Conservation (phyloP, 176 grass and related monocot genomes). For the Bonia amplexicaulis region DNA sequence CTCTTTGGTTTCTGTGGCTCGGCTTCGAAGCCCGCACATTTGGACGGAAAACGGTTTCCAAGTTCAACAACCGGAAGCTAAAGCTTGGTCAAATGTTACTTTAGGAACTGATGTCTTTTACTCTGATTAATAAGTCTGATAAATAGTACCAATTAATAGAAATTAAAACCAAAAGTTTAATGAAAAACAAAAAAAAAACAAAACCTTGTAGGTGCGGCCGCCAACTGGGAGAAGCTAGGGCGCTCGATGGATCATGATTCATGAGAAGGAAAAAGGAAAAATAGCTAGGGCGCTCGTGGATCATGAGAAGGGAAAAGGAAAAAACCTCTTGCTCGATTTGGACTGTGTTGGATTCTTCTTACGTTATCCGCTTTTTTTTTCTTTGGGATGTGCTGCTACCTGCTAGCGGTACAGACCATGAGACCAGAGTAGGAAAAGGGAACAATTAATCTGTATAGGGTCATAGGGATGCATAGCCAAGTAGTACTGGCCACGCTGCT, state of each 20-base stretch:
- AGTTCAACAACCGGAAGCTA: too few species aligned
- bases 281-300: too few species aligned
- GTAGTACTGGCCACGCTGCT: not conserved
- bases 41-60: too few species aligned
- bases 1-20: too few species aligned
- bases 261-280: constrained; percentile 9
- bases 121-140: too few species aligned
- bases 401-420: not conserved
- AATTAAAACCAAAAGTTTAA: too few species aligned
- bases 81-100: too few species aligned
- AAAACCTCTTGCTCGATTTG: not conserved
- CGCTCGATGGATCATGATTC: constrained; percentile 34
- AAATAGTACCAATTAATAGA: too few species aligned
- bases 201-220: constrained; percentile 3
- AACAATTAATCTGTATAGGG: not conserved
- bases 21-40: too few species aligned
- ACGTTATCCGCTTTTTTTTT: not conserved
- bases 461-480: not conserved
- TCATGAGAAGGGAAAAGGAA: constrained; percentile 11
- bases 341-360: constrained; percentile 31
- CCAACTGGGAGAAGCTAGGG: not conserved
- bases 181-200: too few species aligned
- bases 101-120: too few species aligned
- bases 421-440: not conserved
- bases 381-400: not conserved